Evolutionary conservation across 129 eudicot genomes (phyloP).

Genomic region (sunflower (Helianthus annuus)): DNA sequence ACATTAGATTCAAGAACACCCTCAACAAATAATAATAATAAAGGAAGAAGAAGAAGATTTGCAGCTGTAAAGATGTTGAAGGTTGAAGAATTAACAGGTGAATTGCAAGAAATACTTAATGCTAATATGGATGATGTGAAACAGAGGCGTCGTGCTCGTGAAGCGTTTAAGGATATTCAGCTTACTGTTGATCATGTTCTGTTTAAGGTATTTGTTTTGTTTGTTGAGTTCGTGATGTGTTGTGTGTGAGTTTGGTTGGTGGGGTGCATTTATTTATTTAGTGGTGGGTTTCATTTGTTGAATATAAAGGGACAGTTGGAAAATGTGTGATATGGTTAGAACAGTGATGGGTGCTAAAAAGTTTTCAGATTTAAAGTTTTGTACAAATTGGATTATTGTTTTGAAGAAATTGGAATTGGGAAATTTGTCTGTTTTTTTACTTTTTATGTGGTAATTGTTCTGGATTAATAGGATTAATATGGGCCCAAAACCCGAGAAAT

Average conservation of each 20-base stretch:
- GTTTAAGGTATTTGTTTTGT: conserved; percentile 65
- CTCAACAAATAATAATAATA: neutral
- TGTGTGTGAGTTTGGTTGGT: conserved; percentile 16
- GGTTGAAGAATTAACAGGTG: conserved; percentile 30
- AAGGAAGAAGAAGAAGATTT: neutral
- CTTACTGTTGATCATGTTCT: conserved; percentile 80
- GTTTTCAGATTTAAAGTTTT: too few species aligned
- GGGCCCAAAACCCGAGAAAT: too few species aligned
- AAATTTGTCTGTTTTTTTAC: too few species aligned
- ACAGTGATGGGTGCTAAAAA: too few species aligned
- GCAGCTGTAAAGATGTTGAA: conserved; percentile 33
- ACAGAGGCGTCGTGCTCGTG: conserved; percentile 88
- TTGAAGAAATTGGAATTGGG: too few species aligned
- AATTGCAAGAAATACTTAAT: conserved; percentile 56
- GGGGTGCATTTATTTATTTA: conserved; percentile 25
- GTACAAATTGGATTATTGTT: too few species aligned
- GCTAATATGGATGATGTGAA: conserved; percentile 79
- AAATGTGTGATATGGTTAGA: neutral
- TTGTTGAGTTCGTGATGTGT: conserved; percentile 3
- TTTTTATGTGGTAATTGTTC: too few species aligned
- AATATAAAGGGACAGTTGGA: neutral
- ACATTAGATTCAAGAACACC: conserved; percentile 20
- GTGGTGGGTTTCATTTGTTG: conserved; percentile 9
- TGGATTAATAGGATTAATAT: too few species aligned
- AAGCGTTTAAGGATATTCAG: conserved; percentile 90